Conservation (phyloP, 2,329 filamentous ascomycete genomes). For the Epichloe amarillans region DNA sequence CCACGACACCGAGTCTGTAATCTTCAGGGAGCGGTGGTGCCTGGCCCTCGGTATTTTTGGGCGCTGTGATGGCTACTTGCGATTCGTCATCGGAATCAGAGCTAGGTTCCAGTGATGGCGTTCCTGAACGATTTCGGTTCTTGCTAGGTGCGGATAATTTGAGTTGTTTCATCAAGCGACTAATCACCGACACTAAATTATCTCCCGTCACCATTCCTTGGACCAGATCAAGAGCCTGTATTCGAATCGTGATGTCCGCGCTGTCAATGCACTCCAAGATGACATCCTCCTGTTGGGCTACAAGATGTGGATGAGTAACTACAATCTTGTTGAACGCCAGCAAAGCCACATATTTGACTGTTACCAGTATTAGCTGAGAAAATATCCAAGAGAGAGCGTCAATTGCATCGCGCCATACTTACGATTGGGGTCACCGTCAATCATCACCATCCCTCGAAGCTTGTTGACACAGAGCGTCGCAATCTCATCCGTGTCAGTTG, state of each 20-base stretch:
- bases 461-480: conserved; percentile 86
- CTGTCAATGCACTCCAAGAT: conserved; percentile 95
- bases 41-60: conserved; percentile 22
- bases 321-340: conserved; percentile 95
- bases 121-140: conserved; percentile 27
- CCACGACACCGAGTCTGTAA: conserved; percentile 73
- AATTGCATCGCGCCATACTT: conserved; percentile 24
- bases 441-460: conserved; percentile 82
- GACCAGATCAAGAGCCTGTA: conserved; percentile 82
- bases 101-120: conserved; percentile 31
- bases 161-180: conserved; percentile 77
- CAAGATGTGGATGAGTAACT: conserved; percentile 71
- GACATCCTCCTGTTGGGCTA: conserved; percentile 87
- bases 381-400: not conserved
- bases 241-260: conserved; percentile 85
- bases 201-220: conserved; percentile 88
- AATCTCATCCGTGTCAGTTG: conserved; percentile 77
- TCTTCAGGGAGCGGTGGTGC: conserved; percentile 64
- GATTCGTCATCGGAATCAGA: conserved; percentile 38
- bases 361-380: not conserved
- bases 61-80: conserved; percentile 27
- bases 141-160: conserved; percentile 46
- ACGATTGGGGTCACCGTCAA: conserved; percentile 89
- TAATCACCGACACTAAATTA: conserved; percentile 71
- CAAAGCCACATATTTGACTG: conserved; percentile 93